These are phyloP conservation scores for Tetradesmus lagerheimii DNA, from an alignment of 139 green algal genomes.

Conservation along the genomic window DNA sequence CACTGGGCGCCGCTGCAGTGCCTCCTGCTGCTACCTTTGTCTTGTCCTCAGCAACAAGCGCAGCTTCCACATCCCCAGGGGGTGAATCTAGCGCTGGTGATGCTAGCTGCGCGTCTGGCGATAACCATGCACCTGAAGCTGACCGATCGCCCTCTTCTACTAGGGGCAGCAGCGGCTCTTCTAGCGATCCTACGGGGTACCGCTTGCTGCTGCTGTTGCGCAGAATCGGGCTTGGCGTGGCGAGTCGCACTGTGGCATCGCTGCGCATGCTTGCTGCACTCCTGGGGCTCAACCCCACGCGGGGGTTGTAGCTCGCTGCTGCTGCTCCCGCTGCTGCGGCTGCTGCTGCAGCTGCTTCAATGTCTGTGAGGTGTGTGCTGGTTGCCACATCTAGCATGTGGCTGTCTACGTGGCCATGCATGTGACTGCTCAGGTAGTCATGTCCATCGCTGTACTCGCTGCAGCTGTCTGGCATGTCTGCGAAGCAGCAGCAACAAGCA, in stretches of 20 bases:
- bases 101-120: not conserved
- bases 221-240: not conserved
- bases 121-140: not conserved
- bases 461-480: slow-evolving; percentile 25
- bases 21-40: not conserved
- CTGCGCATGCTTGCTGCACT: not conserved
- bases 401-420: not conserved
- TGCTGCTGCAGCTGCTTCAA: not conserved
- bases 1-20: not conserved
- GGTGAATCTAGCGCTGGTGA: not conserved
- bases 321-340: not conserved
- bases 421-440: not conserved
- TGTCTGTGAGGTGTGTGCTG: slow-evolving; percentile 13
- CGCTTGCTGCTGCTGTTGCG: not conserved
- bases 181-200: not conserved
- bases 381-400: slow-evolving; percentile 6
- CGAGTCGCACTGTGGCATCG: not conserved
- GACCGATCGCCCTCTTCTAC: not conserved
- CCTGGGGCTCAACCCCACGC: not conserved
- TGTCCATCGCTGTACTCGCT: not conserved
- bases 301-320: not conserved
- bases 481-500: not conserved
- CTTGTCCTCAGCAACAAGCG: not conserved
- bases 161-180: not conserved
- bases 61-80: not conserved